phyloP scores from a whole-genome alignment of 2,329 filamentous ascomycete genomes.

The Xylariaceae sp. region DNA sequence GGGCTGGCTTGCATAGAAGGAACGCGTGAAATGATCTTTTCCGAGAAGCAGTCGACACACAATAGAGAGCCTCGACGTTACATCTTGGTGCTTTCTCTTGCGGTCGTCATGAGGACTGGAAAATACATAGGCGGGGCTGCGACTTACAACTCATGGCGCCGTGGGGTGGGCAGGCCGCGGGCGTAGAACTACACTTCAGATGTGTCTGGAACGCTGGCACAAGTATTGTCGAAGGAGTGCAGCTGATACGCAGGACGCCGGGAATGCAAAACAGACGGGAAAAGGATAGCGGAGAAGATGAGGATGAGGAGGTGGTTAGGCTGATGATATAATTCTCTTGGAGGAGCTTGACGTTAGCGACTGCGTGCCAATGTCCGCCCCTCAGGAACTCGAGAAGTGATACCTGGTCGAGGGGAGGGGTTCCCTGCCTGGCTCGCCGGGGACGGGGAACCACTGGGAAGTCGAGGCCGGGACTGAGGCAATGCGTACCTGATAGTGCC shows the following conservation, averaged over 20 bases:
- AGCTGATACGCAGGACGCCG: not conserved
- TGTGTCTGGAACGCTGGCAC: slow-evolving; percentile 4
- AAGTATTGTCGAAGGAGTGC: slow-evolving; percentile 1
- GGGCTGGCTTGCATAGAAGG: slow-evolving; percentile 2
- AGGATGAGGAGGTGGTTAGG: too few relatives aligned
- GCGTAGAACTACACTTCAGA: not conserved
- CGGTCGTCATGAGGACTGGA: slow-evolving; percentile 1
- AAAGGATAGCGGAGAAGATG: too few relatives aligned
- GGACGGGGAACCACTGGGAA: too few relatives aligned
- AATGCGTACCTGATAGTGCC: too few relatives aligned
- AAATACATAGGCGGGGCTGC: slow-evolving; percentile 14
- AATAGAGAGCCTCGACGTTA: not conserved
- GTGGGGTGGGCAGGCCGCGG: slow-evolving; percentile 11
- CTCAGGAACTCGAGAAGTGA: too few relatives aligned
- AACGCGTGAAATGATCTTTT: not conserved
- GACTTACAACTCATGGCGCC: slow-evolving; percentile 40
- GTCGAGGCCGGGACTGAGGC: too few relatives aligned
- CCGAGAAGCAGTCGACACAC: not conserved
- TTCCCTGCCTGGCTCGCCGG: too few relatives aligned
- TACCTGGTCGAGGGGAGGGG: too few relatives aligned
- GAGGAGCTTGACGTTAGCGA: too few relatives aligned
- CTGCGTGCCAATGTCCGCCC: too few relatives aligned
- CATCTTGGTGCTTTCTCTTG: not conserved
- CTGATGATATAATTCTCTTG: too few relatives aligned
- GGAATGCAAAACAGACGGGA: too few relatives aligned